A percentile compares a stretch with the other conserved stretches of the same genome.
Evolutionary conservation across 129 eudicot species (phyloP).

Genomic region (Flaveria linearis): DNA sequence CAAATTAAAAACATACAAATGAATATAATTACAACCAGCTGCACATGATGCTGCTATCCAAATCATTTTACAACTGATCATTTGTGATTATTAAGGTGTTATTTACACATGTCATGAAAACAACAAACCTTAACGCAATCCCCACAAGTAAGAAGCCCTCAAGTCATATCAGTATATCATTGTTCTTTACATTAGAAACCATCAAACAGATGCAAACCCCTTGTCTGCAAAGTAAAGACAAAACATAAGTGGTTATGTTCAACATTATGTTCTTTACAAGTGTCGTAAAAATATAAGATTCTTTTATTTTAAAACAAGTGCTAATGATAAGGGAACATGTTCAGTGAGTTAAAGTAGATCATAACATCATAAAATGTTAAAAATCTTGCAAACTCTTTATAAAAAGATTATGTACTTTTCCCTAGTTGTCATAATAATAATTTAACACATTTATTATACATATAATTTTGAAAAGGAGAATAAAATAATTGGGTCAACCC

Average conservation of each 20-base stretch:
- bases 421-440: too few species aligned
- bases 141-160: slow-evolving; percentile 11
- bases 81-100: slow-evolving; percentile 17
- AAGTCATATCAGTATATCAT: background rate
- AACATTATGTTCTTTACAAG: background rate
- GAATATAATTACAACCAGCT: background rate
- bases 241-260: background rate
- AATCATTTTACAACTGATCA: slow-evolving; percentile 27
- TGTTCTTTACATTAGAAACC: slow-evolving; percentile 22
- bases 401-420: too few species aligned
- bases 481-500: background rate
- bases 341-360: background rate
- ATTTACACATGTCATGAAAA: slow-evolving; percentile 43
- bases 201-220: slow-evolving; percentile 7
- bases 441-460: background rate
- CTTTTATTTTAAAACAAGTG: background rate
- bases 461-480: background rate
- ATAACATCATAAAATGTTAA: background rate
- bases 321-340: background rate
- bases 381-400: background rate
- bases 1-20: background rate
- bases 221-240: background rate
- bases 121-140: slow-evolving; percentile 29
- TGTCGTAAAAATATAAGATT: background rate
- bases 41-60: slow-evolving; percentile 30